phyloP scores from a whole-genome alignment of 768 basidiomycete species.

The Mycena olivaceomarginata region DNA sequence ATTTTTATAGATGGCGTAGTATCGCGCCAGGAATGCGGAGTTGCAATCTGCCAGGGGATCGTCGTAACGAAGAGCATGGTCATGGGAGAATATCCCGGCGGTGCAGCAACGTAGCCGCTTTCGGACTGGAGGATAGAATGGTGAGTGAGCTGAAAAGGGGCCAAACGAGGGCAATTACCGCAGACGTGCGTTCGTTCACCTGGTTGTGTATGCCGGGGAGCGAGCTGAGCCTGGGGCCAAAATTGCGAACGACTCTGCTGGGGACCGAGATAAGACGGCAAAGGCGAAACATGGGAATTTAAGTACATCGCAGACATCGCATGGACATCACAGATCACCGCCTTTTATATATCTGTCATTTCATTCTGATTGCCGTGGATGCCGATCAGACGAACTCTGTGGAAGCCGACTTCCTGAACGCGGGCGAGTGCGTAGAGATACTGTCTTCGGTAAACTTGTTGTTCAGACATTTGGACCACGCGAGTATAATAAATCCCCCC shows the following conservation, averaged over 20 bases:
- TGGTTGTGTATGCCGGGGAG: neutral
- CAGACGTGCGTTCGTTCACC: neutral
- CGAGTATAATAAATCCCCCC: too few species aligned
- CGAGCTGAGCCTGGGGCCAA: neutral
- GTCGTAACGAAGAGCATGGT: constrained; percentile 6
- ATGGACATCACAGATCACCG: neutral
- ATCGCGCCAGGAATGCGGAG: neutral
- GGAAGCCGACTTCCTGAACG: neutral
- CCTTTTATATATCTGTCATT: neutral
- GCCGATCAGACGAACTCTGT: neutral
- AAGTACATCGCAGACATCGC: neutral
- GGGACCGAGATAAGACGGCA: neutral
- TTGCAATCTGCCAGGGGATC: neutral
- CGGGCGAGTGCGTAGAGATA: constrained; percentile 2
- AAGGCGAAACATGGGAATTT: constrained; percentile 5
- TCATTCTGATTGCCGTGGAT: neutral
- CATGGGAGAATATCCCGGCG: constrained; percentile 5
- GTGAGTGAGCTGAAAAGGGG: neutral
- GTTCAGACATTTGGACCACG: too few species aligned
- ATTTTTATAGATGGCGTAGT: neutral
- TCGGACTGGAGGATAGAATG: neutral
- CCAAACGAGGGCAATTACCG: neutral
- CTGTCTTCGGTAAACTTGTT: too few species aligned
- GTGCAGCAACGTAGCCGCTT: neutral
- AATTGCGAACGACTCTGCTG: constrained; percentile 1